Conservation (phyloP, 1,139 yeast species). For the Zygosaccharomyces pseudobailii region DNA sequence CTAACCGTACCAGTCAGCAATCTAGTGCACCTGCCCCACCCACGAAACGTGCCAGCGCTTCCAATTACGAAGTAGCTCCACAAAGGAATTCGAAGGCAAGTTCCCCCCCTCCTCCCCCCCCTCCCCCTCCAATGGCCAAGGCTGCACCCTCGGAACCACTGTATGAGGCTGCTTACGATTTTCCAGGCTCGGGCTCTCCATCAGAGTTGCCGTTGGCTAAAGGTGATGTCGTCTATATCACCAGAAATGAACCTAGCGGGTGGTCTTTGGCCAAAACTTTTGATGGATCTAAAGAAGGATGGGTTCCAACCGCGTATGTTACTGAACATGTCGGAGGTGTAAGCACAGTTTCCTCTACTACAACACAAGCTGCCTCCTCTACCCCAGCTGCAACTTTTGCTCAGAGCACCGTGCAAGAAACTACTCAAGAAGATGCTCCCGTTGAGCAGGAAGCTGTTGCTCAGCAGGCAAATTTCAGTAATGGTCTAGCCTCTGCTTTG, state of each 20-base stretch:
- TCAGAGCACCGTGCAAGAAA: slow-evolving; percentile 16
- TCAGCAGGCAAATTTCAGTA: slow-evolving; percentile 51
- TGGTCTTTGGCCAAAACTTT: slow-evolving; percentile 86
- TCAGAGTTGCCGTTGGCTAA: slow-evolving; percentile 72
- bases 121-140: slow-evolving; percentile 61
- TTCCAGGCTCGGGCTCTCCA: slow-evolving; percentile 78
- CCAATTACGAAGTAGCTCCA: slow-evolving; percentile 52
- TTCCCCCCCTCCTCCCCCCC: slow-evolving; percentile 50
- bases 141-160: slow-evolving; percentile 67
- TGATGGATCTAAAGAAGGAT: slow-evolving; percentile 79
- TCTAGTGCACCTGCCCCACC: background rate
- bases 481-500: slow-evolving; percentile 85
- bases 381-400: slow-evolving; percentile 25
- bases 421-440: slow-evolving; percentile 44
- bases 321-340: slow-evolving; percentile 45
- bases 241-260: slow-evolving; percentile 70
- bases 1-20: background rate
- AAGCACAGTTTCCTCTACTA: slow-evolving; percentile 36
- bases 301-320: slow-evolving; percentile 95
- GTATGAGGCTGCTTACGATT: slow-evolving; percentile 83
- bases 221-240: slow-evolving; percentile 69
- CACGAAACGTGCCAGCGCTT: slow-evolving; percentile 42
- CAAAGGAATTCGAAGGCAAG: slow-evolving; percentile 19
- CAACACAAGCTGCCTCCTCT: slow-evolving; percentile 36
- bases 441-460: slow-evolving; percentile 45